Evolutionary conservation across 768 basidiomycete genomes (phyloP).

Genomic region (Daedalea quercina): DNA sequence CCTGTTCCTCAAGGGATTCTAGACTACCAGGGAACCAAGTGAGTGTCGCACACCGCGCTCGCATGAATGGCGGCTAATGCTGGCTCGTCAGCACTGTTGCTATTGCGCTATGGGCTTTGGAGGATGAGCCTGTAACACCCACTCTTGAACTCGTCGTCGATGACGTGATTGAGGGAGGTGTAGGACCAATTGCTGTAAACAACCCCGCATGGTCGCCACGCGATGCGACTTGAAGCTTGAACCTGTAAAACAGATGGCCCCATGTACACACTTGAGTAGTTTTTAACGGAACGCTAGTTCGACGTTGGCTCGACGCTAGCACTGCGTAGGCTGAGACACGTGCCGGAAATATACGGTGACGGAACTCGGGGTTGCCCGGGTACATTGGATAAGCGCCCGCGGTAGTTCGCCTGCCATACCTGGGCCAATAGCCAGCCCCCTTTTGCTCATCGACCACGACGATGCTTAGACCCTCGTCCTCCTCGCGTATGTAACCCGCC

Average conservation of each 20-base stretch:
- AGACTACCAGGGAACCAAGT: constrained; percentile 69
- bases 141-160: constrained; percentile 50
- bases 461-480: constrained; percentile 24
- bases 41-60: constrained; percentile 17
- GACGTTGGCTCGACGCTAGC: no score
- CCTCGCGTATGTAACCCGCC: constrained; percentile 16
- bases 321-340: no score
- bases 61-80: background rate
- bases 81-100: constrained; percentile 25
- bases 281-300: no score
- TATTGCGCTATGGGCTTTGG: constrained; percentile 67
- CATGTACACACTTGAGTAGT: no score
- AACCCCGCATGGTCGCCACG: constrained; percentile 48
- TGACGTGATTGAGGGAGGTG: constrained; percentile 55
- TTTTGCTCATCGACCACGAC: constrained; percentile 20
- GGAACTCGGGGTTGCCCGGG: no score
- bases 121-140: constrained; percentile 39
- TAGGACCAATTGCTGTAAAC: constrained; percentile 46
- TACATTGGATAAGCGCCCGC: background rate
- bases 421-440: background rate
- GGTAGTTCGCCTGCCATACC: background rate
- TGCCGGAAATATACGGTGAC: no score
- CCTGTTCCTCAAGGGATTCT: constrained; percentile 81
- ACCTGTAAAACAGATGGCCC: no score
- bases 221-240: background rate